Evolutionary conservation across 2,329 filamentous ascomycete genomes (phyloP).

Genomic region (Epichloe festucae): DNA sequence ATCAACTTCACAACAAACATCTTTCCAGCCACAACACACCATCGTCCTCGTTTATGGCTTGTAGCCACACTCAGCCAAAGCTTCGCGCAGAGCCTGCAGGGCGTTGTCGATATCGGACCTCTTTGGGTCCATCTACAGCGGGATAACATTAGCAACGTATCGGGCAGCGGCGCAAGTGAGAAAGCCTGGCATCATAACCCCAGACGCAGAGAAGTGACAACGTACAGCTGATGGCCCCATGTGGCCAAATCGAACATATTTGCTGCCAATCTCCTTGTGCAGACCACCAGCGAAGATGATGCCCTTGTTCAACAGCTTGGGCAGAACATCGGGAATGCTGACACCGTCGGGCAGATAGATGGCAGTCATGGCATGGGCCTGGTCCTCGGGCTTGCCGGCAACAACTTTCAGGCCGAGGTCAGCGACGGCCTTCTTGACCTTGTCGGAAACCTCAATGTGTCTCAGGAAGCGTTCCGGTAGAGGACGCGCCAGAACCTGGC

Average conservation of each 20-base stretch:
- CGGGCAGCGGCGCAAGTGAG: background rate
- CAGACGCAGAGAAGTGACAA: slow-evolving; percentile 10
- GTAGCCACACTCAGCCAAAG: slow-evolving; percentile 61
- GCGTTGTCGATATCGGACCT: slow-evolving; percentile 77
- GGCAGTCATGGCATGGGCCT: slow-evolving; percentile 95
- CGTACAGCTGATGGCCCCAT: slow-evolving; percentile 86
- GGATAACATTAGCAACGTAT: background rate
- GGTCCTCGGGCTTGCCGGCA: slow-evolving; percentile 72
- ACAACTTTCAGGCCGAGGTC: slow-evolving; percentile 80
- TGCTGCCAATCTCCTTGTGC: slow-evolving; percentile 87
- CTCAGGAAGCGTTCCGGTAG: slow-evolving; percentile 70
- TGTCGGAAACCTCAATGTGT: slow-evolving; percentile 68
- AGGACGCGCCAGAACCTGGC: slow-evolving; percentile 70
- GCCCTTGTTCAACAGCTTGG: slow-evolving; percentile 71
- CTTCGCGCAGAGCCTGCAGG: slow-evolving; percentile 61
- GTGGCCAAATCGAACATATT: slow-evolving; percentile 92
- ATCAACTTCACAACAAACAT: background rate
- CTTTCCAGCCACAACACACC: background rate
- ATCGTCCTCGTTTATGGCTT: slow-evolving; percentile 23
- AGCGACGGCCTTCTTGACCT: slow-evolving; percentile 70
- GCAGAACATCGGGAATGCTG: slow-evolving; percentile 69
- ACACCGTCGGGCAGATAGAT: slow-evolving; percentile 86
- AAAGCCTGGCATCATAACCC: background rate
- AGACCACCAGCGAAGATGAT: slow-evolving; percentile 91
- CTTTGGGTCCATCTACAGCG: slow-evolving; percentile 52